Evolutionary conservation across 2,329 filamentous ascomycete species (phyloP), one percentile per base, ranked within the genome.

Genomic region (Fusarium sacchari): DNA sequence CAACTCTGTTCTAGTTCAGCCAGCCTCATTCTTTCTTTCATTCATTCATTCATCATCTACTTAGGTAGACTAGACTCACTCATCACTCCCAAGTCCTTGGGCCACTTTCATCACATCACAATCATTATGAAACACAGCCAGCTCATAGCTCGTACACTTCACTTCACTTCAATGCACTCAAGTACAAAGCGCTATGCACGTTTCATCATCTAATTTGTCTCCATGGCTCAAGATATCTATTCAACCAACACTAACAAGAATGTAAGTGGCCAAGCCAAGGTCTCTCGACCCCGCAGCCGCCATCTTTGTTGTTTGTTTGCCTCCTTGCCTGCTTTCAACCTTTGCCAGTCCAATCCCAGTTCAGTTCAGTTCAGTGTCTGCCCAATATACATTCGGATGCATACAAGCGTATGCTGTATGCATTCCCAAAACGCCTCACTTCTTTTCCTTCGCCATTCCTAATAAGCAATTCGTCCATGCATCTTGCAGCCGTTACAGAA

Each of bases 401-500:
- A 69, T 62, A 66, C 65, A 57, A 72, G 69, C 64, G 60, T 73
- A 65, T 56, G 40, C 32, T 37, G 44, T 61, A 72, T 69, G 67
- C 68, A 56, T 71, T 67, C 71, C 75, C 67, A 70, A 69, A 77
- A 77, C 75, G 75, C 75, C 75, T 52, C 74, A 72, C 69, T 40
- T 75, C 67, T 76, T 76, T 76, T 72, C 72, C 65, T 49, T 74
- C 68, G 46, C 66, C 67, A 53, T 74, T 67, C 69, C 64, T 64
- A 76, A 76, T 75, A 75, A 75, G 49, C 61, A 75, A 75, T 73
- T 55, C 57, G 55, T 72, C 69, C 68, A 36, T 75, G 43, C 67
- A 75, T 76, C 67, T 72, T 76, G 73, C 70, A 74, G 74, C 74
- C 76, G 74, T 78, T 60, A 76, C 69, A 71, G 61, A 62, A 65